These are phyloP conservation scores for Tardiomyces blankii DNA, from an alignment of 1,139 yeast species.

Conservation along the genomic window DNA sequence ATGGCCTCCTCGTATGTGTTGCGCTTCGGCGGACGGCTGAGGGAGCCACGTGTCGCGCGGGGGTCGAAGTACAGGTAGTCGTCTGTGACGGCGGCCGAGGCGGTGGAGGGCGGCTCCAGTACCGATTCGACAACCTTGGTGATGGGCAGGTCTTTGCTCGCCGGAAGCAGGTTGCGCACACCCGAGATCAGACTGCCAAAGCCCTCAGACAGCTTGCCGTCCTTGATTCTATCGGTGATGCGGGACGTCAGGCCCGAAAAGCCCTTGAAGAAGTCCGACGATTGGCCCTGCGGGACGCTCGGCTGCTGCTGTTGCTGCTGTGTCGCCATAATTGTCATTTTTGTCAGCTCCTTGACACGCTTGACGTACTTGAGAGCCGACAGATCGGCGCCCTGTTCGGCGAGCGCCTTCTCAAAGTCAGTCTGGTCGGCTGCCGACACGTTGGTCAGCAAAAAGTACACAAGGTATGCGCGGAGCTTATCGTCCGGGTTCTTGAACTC, in stretches of 20 bases:
- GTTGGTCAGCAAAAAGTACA: slow-evolving; percentile 44
- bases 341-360: slow-evolving; percentile 69
- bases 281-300: slow-evolving; percentile 12
- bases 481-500: slow-evolving; percentile 48
- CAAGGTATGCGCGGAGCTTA: slow-evolving; percentile 78
- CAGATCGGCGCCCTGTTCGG: slow-evolving; percentile 45
- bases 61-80: slow-evolving; percentile 90
- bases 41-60: slow-evolving; percentile 72
- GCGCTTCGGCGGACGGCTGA: slow-evolving; percentile 79
- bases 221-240: slow-evolving; percentile 49
- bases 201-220: slow-evolving; percentile 64
- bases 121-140: slow-evolving; percentile 86
- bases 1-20: slow-evolving; percentile 70
- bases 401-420: slow-evolving; percentile 57
- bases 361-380: slow-evolving; percentile 61
- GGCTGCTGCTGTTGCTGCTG: slow-evolving; percentile 8
- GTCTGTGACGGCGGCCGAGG: slow-evolving; percentile 49
- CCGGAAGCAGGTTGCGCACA: slow-evolving; percentile 78
- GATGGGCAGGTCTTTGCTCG: slow-evolving; percentile 75
- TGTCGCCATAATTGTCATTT: slow-evolving; percentile 41
- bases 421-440: slow-evolving; percentile 51
- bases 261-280: slow-evolving; percentile 45
- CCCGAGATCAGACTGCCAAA: slow-evolving; percentile 84
- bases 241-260: slow-evolving; percentile 70
- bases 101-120: slow-evolving; percentile 72